Base-by-base conservation (phyloP, 148 eudicot species). In the Fallopia convolvulus region DNA sequence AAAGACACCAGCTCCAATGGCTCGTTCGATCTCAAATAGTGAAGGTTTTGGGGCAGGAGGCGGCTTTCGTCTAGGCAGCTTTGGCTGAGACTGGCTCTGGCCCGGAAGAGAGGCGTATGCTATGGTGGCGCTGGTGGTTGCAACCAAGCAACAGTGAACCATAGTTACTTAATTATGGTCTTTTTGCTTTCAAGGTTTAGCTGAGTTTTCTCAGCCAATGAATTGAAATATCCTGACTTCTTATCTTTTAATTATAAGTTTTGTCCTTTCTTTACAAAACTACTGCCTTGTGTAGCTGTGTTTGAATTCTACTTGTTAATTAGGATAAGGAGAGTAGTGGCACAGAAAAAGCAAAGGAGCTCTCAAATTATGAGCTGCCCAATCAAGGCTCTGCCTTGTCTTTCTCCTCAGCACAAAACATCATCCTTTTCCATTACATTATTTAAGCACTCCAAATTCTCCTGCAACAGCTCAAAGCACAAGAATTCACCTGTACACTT, bases 1-100 rank as follows among this genome's bases (percentile, higher is more conserved):
- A 77, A 87, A 91, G 41, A 80, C 77, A 42, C 98, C 96, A 1
- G 96, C 90, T n/a, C 92, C 98, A 6, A 91, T 91, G 44, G 87
- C 92, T 42, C 87, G 85, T 82, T 93, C 98, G 12, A 89, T 90
- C 77, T 91, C 92, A 17, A 66, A 66, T 17, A 66, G 8, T 3
- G 72, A 10, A 14, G 72, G 72, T 17, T 66, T 66, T 2, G 72
- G 21, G 8, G 44, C n/a, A 6, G 42, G 42, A 4, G 9, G 17
- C 20, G 20, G 44, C 44, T 66, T 66, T 36, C 44, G 44, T 33
- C 36, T 66, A 14, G 72, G 72, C 21, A 17, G 44, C 72, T 33
- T 33, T 1, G 44, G 42, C 39, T 61, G 36, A 10, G 36, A 4
- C 20, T 50, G 17, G 32, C 20, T 58, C 65, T 58, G 26, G 11